Base-by-base conservation (phyloP, 2,329 filamentous ascomycete genomes). In the Alternaria panax region DNA sequence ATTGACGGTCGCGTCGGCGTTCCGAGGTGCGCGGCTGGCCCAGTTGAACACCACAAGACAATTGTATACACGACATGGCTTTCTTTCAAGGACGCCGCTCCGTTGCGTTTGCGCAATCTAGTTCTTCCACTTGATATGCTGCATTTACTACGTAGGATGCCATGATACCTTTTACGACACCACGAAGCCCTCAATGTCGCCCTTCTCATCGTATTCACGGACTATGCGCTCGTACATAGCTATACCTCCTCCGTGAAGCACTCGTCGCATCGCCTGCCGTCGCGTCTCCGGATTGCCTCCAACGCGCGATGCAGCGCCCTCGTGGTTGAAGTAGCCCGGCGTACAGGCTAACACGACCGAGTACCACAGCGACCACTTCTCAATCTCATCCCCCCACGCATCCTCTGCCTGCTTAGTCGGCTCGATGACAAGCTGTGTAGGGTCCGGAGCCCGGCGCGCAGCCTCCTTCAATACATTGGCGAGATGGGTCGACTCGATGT, bases 241-340 rank as follows among this genome's bases (percentile, higher is more conserved):
- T n/a, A 48, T 58, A 2, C 54, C 48, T 2, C 54, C 50, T 45
- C 58, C 43, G 12, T 58, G 34, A 18, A 61, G 48, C 16, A 45
- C 48, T 30, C 36, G 58, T 24, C 58, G 48, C 54, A 58, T 61
- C 0, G 54, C 50, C 42, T 40, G 34, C 4, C 54, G 20, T 7
- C 36, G 58, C 36, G 51, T 43, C 14, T 61, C 48, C 12, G 28
- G 34, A 28, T 38, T 20, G 4, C 46, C 27, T 1, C 30, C 25
- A 45, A 46, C 46, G 16, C 34, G 41, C 42, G 47, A 32, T n/a
- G 55, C 36, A 4, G 27, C 55, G 9, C 55, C 55, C 42, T 58
- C 50, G 22, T 54, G 55, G 14, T 63, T 65, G 38, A 65, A 59
- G 40, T 61, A 65, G n/a, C 55, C 51, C 11, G 55, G 62, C 16